Base-by-base conservation (phyloP, 345 rosid species). In the Brassica incana region DNA sequence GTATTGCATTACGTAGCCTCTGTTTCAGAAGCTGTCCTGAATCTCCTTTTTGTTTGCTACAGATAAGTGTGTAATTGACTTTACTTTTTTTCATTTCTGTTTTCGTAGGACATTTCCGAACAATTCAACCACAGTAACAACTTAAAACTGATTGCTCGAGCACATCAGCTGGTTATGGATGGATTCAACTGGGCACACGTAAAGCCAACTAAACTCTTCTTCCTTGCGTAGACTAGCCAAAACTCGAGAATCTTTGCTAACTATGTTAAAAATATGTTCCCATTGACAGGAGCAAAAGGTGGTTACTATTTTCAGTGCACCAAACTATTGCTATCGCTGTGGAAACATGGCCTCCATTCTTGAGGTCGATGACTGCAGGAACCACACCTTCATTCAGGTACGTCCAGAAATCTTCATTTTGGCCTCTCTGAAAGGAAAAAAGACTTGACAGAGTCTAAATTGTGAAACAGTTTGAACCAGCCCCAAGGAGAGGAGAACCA, bases 131-230 rank as follows among this genome's bases (percentile, higher is more conserved):
- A 95, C 85, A 86, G 89, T 65, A 95, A 95, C 85, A 89, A 71
- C 89, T 84, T 95, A 77, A 90, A 93, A 77, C 83, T 95, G 87
- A 95, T 95, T 60, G 97, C 99, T 35, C 88, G 99, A 85, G 98
- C 98, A 65, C 99, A 95, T 83, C 98, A 95, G 82, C 92, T 95
- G 81, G 99, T 95, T 64, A 95, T 93, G 98, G 99, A 95, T 74
- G 99, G 99, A 77, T 95, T 84, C 82, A 93, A 91, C 85, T 95
- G 98, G 98, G 99, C 94, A 65, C 99, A 95, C 81, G 99, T 93
- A 87, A 23, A 86, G 69, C 12, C 43, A 58, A 79, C 70, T 67
- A 33, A 67, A 76, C 61, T 48, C 32, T 5, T 30, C 30, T 27
- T 56, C 59, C 15, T 45, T 38, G n/a, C 45, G 6, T 67, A 54